A percentile compares a stretch with the other conserved stretches of the same genome.
phyloP scores from a whole-genome alignment of 140 eudicot genomes.

The Ambrosia hybrid region DNA sequence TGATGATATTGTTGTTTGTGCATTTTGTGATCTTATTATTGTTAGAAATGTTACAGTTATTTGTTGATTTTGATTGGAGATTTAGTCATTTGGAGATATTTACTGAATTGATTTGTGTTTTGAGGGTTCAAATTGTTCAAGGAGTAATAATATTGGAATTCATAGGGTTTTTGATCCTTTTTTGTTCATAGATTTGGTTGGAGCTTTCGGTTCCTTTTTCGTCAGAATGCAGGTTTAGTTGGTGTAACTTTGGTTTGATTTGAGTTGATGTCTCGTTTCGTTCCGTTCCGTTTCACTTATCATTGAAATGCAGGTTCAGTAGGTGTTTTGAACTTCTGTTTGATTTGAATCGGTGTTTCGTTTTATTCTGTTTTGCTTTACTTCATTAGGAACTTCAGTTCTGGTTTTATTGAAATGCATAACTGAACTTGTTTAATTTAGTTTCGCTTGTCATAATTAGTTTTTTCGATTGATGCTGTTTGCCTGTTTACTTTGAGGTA shows the following conservation, averaged over 20 bases:
- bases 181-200: not conserved
- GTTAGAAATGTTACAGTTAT: not conserved
- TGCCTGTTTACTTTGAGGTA: conserved; percentile 14
- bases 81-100: conserved; percentile 15
- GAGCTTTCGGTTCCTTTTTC: no score
- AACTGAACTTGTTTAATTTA: conserved; percentile 5
- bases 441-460: not conserved
- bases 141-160: not conserved
- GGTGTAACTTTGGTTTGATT: no score
- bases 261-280: no score
- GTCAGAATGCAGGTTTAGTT: no score
- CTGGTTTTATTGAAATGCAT: no score
- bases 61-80: conserved; percentile 7
- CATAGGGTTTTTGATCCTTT: conserved; percentile 8
- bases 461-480: conserved; percentile 1
- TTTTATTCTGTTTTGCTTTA: not conserved
- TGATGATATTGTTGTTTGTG: conserved; percentile 7
- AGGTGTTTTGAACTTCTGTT: no score
- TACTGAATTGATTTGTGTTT: conserved; percentile 13
- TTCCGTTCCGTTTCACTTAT: no score
- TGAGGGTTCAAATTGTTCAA: conserved; percentile 8
- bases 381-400: not conserved
- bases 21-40: conserved; percentile 25
- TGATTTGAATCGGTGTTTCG: not conserved
- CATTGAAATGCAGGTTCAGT: no score